phyloP scores from a whole-genome alignment of 2,329 filamentous ascomycete genomes.

The Neonectria sp. region DNA sequence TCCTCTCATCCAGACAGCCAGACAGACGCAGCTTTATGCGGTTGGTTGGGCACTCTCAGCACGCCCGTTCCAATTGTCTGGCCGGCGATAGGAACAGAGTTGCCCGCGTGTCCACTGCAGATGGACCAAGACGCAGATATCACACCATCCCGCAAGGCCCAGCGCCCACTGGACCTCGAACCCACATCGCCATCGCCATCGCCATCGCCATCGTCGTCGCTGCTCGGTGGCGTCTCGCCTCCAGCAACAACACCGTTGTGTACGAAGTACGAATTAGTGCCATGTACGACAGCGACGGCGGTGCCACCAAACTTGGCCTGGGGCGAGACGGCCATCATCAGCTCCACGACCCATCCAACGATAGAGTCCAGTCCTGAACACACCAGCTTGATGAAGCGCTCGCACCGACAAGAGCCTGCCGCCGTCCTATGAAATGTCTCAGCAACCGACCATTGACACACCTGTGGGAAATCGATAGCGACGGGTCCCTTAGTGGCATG shows the following conservation, averaged over 20 bases:
- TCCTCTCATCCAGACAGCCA: slow-evolving; percentile 28
- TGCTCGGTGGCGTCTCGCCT: slow-evolving; percentile 37
- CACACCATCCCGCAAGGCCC: slow-evolving; percentile 45
- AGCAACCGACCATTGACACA: slow-evolving; percentile 36
- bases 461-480: slow-evolving; percentile 41
- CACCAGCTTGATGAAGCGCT: slow-evolving; percentile 31
- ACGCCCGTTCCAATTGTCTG: slow-evolving; percentile 38
- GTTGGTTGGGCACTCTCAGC: slow-evolving; percentile 40
- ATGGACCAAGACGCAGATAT: slow-evolving; percentile 41
- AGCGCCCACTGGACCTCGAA: slow-evolving; percentile 39
- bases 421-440: slow-evolving; percentile 47
- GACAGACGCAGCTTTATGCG: slow-evolving; percentile 40
- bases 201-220: slow-evolving; percentile 35
- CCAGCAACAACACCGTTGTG: slow-evolving; percentile 38
- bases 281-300: slow-evolving; percentile 39
- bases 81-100: slow-evolving; percentile 36
- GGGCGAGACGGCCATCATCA: slow-evolving; percentile 34
- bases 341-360: slow-evolving; percentile 33
- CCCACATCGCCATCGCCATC: slow-evolving; percentile 45
- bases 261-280: slow-evolving; percentile 23
- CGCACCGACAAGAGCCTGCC: slow-evolving; percentile 33
- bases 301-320: slow-evolving; percentile 39
- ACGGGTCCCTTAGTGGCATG: slow-evolving; percentile 43
- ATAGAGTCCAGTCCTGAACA: slow-evolving; percentile 29
- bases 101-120: slow-evolving; percentile 33